Evolutionary conservation across 208 protist genomes (phyloP).

Genomic region (Angomonas ambiguus): DNA sequence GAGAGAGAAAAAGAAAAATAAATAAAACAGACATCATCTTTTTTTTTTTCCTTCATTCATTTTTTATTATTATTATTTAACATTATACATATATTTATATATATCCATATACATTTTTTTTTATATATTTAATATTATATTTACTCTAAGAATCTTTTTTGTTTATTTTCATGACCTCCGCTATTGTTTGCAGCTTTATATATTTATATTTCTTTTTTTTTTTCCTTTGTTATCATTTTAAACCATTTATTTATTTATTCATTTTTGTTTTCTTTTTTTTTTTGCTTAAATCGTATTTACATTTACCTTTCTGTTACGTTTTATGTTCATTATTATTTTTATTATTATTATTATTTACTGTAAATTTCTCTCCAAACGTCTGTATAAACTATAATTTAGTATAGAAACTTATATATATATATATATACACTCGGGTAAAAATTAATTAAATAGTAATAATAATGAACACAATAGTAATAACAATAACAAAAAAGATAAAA

Average conservation of each 20-base stretch:
- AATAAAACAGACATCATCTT: too few relatives aligned
- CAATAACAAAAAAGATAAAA: not conserved
- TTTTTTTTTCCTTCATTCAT: not conserved
- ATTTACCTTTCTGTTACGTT: too few relatives aligned
- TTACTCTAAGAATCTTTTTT: too few relatives aligned
- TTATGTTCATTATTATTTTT: too few relatives aligned
- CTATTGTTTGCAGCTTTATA: not conserved
- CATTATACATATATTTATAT: not conserved
- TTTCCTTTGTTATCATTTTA: not conserved
- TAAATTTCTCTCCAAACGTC: too few relatives aligned
- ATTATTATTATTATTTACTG: too few relatives aligned
- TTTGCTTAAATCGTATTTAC: not conserved
- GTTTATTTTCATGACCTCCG: too few relatives aligned
- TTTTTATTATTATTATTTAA: not conserved
- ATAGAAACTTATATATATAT: too few relatives aligned
- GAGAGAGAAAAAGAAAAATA: constrained; percentile 12
- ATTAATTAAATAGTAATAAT: not conserved
- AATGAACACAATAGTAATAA: too few relatives aligned
- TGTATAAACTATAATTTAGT: too few relatives aligned
- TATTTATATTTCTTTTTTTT: not conserved
- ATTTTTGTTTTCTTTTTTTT: not conserved
- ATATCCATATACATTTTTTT: constrained; percentile 2
- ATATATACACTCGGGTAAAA: too few relatives aligned
- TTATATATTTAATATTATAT: not conserved
- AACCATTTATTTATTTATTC: not conserved